Evolutionary conservation across 2,329 filamentous ascomycete species (phyloP), one percentile per base, ranked within the genome.

Genomic region (Diplodia corticola): DNA sequence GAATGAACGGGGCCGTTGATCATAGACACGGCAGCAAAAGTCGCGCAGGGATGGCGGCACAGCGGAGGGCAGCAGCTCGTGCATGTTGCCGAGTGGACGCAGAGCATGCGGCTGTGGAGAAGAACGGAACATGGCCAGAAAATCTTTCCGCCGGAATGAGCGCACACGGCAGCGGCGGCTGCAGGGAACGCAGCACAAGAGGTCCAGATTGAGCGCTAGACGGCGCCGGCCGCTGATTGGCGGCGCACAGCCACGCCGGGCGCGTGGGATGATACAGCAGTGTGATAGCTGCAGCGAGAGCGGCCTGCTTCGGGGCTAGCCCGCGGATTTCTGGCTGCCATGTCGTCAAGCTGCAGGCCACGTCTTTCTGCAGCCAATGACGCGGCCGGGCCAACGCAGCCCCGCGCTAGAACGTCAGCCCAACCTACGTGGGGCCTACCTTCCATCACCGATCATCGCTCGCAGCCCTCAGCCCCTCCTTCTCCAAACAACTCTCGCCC

Each of bases 401-500:
- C 54, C 54, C 54, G 54, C 54, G 54, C 54, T 59, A 59, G 12
- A 46, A 64, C 60, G 60, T 64, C 61, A 64, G 51, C 54, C 37
- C 54, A 15, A 40, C 55, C 54, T 26, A 65, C 51, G 63, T 65
- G 64, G 64, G 64, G 64, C 64, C 40, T 35, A 30, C 53, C 28
- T 44, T 46, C 63, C 63, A 57, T 40, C 63, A 37, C 64, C 64
- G 64, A 65, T 50, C 64, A 51, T 65, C 64, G 54, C 64, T 64
- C 22, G 17, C n/a, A 1, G 37, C 28, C 63, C 37, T 37, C 51
- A 61, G 57, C 57, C 57, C 57, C 57, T 65, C 63, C 37, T 49
- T 33, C 61, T 9, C 49, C 49, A 10, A 17, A 28, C 66, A 60
- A 53, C 53, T 20, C 50, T 44, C 50, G 26, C 44, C 80, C 87